Base-by-base conservation (phyloP, 164 flowering plant species). In the Umbilicus rupestris region DNA sequence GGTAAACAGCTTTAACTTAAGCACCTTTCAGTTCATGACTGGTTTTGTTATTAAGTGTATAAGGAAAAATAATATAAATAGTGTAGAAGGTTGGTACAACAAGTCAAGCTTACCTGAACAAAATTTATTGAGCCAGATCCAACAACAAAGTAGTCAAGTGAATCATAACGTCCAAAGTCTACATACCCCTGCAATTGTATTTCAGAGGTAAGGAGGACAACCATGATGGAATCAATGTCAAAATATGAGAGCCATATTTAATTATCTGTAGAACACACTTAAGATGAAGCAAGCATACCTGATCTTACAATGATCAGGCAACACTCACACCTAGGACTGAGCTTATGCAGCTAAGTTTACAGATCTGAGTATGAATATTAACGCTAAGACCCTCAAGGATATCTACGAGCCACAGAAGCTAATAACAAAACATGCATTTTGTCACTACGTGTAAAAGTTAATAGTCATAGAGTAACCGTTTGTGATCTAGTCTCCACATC, bases 401-500 rank as follows among this genome's bases (percentile, higher is more conserved):
- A 60, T 22, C 33, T 45, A 26, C 3, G 14, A 5, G 26, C 11
- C 15, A 29, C 33, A 31, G 39, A 44, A 63, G 10, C 19, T 19
- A 14, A 17, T 44, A 39, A 39, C 35, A 12, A 60, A 46, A 17
- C n/a, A 15, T 9, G 28, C 31, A 58, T 28, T 4, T 1, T 39
- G 41, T 46, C 47, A 42, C 59, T 39, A 33, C 29, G 63, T 58
- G 24, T 29, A 69, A 66, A 60, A 62, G 41, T 52, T 57, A 50
- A 26, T 26, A 39, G 64, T 20, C 58, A 30, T 72, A 22, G 17
- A 28, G 60, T 55, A 80, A 88, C 97, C 88, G 67, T 58, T 68
- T 87, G 90, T 33, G 97, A 80, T 82, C 98, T 81, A 68, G 73
- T 77, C 76, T 90, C 94, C 71, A 93, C 97, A 76, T 90, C 96